Conservation (phyloP, 2,329 filamentous ascomycete species). For the Pseudocercospora cruenta region DNA sequence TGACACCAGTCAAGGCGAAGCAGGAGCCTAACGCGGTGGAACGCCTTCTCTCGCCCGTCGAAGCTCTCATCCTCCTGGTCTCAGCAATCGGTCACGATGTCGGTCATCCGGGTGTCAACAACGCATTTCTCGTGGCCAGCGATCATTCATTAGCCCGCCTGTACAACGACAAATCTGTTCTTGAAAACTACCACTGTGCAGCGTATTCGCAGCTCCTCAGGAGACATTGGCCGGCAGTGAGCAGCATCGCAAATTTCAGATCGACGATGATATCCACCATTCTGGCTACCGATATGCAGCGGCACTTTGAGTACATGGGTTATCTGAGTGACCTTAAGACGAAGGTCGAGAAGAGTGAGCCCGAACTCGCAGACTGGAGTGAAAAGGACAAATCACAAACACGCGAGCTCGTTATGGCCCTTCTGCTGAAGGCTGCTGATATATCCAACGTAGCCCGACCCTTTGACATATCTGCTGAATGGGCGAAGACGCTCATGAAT, state of each 20-base stretch:
- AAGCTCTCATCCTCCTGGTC: conserved; percentile 84
- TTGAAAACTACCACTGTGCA: conserved; percentile 97
- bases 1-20: conserved; percentile 41
- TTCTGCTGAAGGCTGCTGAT: conserved; percentile 97
- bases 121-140: conserved; percentile 88
- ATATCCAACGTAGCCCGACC: conserved; percentile 95
- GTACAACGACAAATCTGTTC: conserved; percentile 94
- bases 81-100: conserved; percentile 98
- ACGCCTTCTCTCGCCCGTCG: conserved; percentile 77
- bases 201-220: conserved; percentile 95
- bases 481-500: conserved; percentile 92
- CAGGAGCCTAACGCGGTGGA: conserved; percentile 63
- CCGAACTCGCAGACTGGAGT: conserved; percentile 72
- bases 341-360: conserved; percentile 69
- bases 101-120: conserved; percentile 96
- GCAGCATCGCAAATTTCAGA: conserved; percentile 77
- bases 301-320: conserved; percentile 97
- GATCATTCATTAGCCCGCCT: conserved; percentile 92
- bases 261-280: conserved; percentile 97
- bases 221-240: conserved; percentile 84
- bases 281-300: conserved; percentile 92
- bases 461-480: conserved; percentile 79
- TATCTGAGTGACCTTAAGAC: conserved; percentile 79
- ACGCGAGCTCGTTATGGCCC: conserved; percentile 78
- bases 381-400: conserved; percentile 75